Evolutionary conservation across 2,329 filamentous ascomycete species (phyloP).

Genomic region (Colletotrichum sp.): DNA sequence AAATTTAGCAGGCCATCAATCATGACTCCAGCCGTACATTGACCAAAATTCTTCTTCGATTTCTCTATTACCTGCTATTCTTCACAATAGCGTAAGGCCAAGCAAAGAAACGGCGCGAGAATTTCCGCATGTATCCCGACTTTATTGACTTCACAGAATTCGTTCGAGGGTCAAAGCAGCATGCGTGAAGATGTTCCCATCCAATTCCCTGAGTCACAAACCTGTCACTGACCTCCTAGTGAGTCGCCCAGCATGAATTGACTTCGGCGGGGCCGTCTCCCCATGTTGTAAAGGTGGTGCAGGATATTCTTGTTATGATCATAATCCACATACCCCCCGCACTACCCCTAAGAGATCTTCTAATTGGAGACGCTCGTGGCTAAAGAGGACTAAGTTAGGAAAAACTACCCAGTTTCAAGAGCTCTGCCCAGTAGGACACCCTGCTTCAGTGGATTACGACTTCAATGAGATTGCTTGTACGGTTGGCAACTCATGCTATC

Average conservation of each 20-base stretch:
- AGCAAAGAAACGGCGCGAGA: not conserved
- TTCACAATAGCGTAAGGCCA: not conserved
- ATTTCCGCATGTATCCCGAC: not conserved
- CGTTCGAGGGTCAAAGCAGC: not conserved
- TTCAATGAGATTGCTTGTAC: not conserved
- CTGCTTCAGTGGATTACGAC: not conserved
- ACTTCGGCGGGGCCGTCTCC: not conserved
- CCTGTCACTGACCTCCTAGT: not conserved
- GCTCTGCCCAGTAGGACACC: not conserved
- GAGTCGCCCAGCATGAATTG: not conserved
- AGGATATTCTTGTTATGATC: not conserved
- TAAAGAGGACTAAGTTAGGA: not conserved
- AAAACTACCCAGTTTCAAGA: not conserved
- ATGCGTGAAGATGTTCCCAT: not conserved
- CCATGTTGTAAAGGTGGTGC: not conserved
- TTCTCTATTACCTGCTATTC: not conserved
- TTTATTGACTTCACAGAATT: no score
- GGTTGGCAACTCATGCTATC: not conserved
- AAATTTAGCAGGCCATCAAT: not conserved
- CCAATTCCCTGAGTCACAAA: not conserved
- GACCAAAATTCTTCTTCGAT: not conserved
- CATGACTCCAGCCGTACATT: not conserved
- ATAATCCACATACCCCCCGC: not conserved
- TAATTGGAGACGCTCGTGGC: not conserved
- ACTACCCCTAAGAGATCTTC: not conserved